Evolutionary conservation across 805 yeast species (phyloP).

Genomic region (Candida dajiaensis): DNA sequence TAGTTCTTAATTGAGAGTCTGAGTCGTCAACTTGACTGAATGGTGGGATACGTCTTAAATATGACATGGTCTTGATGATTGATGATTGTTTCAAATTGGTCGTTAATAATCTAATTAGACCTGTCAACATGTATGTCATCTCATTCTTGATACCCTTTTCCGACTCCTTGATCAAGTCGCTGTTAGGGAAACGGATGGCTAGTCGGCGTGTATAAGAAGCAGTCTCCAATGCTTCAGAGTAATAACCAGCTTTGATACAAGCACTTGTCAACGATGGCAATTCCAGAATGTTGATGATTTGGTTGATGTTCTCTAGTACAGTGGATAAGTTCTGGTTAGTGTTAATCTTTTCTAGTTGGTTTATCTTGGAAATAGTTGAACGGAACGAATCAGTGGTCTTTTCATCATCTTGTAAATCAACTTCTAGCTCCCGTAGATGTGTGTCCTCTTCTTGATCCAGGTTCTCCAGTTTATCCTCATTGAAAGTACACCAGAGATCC

Average conservation of each 20-base stretch:
- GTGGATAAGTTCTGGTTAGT: constrained; percentile 23
- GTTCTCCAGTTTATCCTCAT: constrained; percentile 26
- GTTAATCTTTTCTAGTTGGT: constrained; percentile 6
- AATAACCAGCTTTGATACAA: constrained; percentile 83
- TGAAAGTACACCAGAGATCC: constrained; percentile 25
- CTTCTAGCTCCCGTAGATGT: constrained; percentile 19
- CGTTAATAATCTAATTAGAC: constrained; percentile 59
- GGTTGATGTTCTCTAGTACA: constrained; percentile 58
- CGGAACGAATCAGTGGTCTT: constrained; percentile 23
- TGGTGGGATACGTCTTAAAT: constrained; percentile 62
- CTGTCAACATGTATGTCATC: constrained; percentile 60
- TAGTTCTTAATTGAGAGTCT: constrained; percentile 38
- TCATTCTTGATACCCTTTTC: constrained; percentile 49
- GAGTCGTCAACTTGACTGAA: constrained; percentile 27
- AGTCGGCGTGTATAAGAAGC: constrained; percentile 69
- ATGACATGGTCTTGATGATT: constrained; percentile 70
- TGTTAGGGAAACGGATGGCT: constrained; percentile 59
- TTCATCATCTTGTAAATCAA: constrained; percentile 7
- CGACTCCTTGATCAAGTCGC: constrained; percentile 44
- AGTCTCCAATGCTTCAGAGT: constrained; percentile 83
- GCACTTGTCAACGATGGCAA: constrained; percentile 77
- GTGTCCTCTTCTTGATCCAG: constrained; percentile 22
- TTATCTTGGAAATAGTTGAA: constrained; percentile 18
- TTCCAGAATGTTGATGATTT: constrained; percentile 72
- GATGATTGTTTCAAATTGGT: constrained; percentile 78